Evolutionary conservation across 2,329 filamentous ascomycete genomes (phyloP).

Genomic region (Aspergillus fijiensis): DNA sequence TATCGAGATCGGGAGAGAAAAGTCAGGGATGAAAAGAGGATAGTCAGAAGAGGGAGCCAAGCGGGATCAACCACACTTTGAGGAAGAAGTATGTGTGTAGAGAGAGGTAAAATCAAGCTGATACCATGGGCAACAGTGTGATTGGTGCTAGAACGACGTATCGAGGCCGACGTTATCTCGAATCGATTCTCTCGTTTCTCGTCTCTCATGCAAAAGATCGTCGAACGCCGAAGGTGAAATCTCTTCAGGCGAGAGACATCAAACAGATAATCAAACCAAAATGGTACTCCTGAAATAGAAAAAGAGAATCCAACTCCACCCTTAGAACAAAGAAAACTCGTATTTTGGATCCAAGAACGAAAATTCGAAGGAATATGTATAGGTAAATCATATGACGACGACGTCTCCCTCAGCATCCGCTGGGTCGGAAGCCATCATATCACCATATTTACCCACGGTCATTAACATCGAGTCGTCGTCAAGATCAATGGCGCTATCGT

Average conservation of each 20-base stretch:
- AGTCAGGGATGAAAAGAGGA: not conserved
- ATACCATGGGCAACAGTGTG: constrained; percentile 11
- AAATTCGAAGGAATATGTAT: constrained; percentile 15
- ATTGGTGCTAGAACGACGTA: not conserved
- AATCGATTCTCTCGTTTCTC: constrained; percentile 33
- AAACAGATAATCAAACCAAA: constrained; percentile 25
- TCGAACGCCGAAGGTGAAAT: constrained; percentile 25
- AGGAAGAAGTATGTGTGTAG: constrained; percentile 12
- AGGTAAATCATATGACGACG: constrained; percentile 41
- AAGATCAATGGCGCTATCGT: constrained; percentile 75
- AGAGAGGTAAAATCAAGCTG: constrained; percentile 16
- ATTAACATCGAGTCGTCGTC: constrained; percentile 46
- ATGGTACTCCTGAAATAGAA: constrained; percentile 25
- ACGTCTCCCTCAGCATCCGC: constrained; percentile 48
- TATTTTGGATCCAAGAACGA: constrained; percentile 20
- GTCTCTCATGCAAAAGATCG: constrained; percentile 32
- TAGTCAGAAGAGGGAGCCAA: constrained; percentile 7
- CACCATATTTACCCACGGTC: constrained; percentile 45
- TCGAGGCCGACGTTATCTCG: constrained; percentile 16
- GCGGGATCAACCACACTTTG: constrained; percentile 26
- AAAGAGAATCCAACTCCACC: constrained; percentile 31
- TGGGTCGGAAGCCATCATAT: constrained; percentile 48
- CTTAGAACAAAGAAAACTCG: constrained; percentile 21
- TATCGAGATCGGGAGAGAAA: constrained; percentile 9
- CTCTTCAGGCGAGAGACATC: constrained; percentile 19